Percentiles rank a stretch among this genome's conserved stretches.
Conservation (phyloP, 768 basidiomycete genomes). For the Russula earlei region DNA sequence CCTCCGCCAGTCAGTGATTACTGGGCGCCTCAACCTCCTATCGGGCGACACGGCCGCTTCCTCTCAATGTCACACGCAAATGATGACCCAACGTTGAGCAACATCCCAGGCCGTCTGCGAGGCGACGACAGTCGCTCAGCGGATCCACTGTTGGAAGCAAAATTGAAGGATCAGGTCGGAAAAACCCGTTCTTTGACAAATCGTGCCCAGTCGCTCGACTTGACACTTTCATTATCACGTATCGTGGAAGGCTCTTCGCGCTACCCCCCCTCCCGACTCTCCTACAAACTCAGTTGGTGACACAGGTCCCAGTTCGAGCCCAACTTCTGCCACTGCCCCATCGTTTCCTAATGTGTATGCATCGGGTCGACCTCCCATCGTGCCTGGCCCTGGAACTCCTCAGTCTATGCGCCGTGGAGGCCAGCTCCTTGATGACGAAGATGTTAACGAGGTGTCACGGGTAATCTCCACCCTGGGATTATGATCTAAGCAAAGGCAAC, state of each 20-base stretch:
- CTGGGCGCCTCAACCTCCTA: constrained; percentile 69
- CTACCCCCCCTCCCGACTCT: constrained; percentile 63
- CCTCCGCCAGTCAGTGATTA: constrained; percentile 52
- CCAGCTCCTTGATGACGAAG: constrained; percentile 41
- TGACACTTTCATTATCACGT: constrained; percentile 75
- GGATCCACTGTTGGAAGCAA: constrained; percentile 75
- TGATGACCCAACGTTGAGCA: constrained; percentile 35
- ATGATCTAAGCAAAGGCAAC: constrained; percentile 16
- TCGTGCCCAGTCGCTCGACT: constrained; percentile 82
- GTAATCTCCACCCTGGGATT: constrained; percentile 52
- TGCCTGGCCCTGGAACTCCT: constrained; percentile 23
- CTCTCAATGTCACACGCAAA: constrained; percentile 20
- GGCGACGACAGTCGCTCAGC: constrained; percentile 75
- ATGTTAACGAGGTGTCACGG: constrained; percentile 61
- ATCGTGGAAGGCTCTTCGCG: constrained; percentile 61
- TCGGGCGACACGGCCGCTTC: constrained; percentile 39
- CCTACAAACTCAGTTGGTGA: constrained; percentile 72
- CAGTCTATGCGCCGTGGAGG: constrained; percentile 25
- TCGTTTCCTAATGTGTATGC: constrained; percentile 82
- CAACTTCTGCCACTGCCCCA: constrained; percentile 68
- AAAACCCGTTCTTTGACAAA: constrained; percentile 79
- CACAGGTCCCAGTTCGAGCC: constrained; percentile 68
- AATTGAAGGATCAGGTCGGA: constrained; percentile 63
- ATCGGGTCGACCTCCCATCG: constrained; percentile 30
- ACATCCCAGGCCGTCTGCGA: constrained; percentile 56